Conservation (phyloP, 2,329 filamentous ascomycete genomes). For the Penicillium sp. region DNA sequence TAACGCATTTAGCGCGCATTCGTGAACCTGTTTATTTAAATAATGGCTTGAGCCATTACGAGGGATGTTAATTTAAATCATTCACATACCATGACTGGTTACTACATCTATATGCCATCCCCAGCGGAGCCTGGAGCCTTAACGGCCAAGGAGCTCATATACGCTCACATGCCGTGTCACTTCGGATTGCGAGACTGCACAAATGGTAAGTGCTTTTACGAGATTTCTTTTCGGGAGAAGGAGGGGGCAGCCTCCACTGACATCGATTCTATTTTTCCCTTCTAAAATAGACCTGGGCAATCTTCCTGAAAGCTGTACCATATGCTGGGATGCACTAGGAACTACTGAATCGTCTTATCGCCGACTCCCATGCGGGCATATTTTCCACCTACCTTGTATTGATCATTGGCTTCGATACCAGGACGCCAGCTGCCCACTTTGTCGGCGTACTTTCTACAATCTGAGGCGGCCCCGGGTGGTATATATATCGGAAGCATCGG, state of each 20-base stretch:
- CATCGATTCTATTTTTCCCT: background rate
- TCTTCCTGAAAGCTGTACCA: background rate
- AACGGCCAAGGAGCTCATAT: background rate
- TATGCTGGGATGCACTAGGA: background rate
- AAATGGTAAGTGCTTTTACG: background rate
- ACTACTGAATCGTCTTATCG: background rate
- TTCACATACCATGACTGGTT: background rate
- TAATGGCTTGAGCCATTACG: no score
- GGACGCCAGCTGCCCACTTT: conserved; percentile 1
- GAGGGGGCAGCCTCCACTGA: background rate
- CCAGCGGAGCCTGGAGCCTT: background rate
- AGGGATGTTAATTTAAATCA: no score
- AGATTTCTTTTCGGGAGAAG: background rate
- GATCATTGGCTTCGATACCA: conserved; percentile 2
- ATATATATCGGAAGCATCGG: no score
- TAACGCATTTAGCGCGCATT: no score
- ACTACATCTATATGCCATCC: background rate
- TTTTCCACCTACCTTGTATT: conserved; percentile 2
- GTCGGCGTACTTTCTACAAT: background rate
- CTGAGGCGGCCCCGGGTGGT: background rate
- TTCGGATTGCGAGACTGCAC: background rate
- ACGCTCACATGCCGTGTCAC: conserved; percentile 3
- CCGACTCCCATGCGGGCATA: conserved; percentile 1
- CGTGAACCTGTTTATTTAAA: no score
- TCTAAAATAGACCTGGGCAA: background rate